These are phyloP conservation scores for Dictyostelium brefeldianum DNA, from an alignment of 78 protist species.

Conservation along the genomic window DNA sequence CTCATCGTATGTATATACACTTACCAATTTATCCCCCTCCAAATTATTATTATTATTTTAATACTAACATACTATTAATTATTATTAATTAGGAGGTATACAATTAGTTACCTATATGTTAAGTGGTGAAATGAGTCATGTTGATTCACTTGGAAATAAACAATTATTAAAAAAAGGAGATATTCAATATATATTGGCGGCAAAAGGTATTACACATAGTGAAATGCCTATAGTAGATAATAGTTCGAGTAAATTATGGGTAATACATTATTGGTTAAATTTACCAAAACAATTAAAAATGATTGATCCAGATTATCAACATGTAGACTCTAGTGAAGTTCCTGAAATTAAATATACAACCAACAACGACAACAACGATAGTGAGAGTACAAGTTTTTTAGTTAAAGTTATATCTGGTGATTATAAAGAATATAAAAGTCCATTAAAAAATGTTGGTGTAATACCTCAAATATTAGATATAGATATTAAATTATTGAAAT, in stretches of 20 bases:
- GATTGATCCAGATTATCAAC: constrained; percentile 86
- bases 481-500: neutral
- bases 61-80: no score
- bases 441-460: constrained; percentile 20
- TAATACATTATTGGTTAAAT: constrained; percentile 89
- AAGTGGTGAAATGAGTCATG: neutral
- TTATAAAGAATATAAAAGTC: neutral
- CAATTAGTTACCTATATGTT: neutral
- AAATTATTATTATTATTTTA: no score
- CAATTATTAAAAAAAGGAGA: neutral
- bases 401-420: constrained; percentile 71
- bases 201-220: constrained; percentile 15
- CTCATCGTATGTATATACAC: constrained; percentile 45
- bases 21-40: no score
- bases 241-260: neutral
- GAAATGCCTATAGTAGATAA: neutral
- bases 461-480: constrained; percentile 32
- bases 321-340: neutral
- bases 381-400: neutral
- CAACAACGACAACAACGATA: no score
- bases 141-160: neutral
- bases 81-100: neutral
- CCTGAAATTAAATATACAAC: constrained; percentile 5
- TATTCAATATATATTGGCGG: neutral
- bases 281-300: constrained; percentile 85